Evolutionary conservation across 805 yeast genomes (phyloP).

Genomic region (Lipomyces chichibuensis): DNA sequence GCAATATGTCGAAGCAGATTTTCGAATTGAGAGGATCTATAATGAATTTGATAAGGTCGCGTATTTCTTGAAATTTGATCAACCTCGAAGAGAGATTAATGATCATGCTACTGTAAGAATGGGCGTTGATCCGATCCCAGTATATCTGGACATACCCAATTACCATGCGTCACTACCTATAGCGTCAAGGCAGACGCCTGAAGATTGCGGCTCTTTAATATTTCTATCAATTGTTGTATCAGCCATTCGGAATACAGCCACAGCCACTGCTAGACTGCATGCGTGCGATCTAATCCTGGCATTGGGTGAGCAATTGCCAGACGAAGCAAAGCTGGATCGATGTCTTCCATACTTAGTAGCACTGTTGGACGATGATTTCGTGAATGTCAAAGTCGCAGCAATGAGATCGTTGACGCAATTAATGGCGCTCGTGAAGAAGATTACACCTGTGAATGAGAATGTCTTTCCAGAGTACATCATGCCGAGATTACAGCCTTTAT

Average conservation of each 20-base stretch:
- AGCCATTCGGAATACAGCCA: constrained; percentile 61
- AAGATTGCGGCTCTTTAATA: constrained; percentile 55
- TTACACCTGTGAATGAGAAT: constrained; percentile 74
- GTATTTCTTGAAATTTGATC: constrained; percentile 47
- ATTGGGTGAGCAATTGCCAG: constrained; percentile 73
- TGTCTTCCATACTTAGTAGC: constrained; percentile 77
- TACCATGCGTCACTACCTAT: constrained; percentile 25
- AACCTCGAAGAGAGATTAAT: constrained; percentile 1
- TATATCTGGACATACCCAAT: constrained; percentile 36
- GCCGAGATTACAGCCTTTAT: constrained; percentile 62
- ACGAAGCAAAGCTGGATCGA: constrained; percentile 83
- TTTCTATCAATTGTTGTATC: constrained; percentile 62
- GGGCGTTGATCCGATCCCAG: constrained; percentile 34
- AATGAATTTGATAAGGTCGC: constrained; percentile 59
- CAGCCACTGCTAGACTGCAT: constrained; percentile 61
- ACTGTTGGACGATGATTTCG: constrained; percentile 69
- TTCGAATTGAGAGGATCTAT: constrained; percentile 63
- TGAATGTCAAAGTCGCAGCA: constrained; percentile 68
- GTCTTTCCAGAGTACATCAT: constrained; percentile 80
- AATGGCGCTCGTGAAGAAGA: constrained; percentile 60
- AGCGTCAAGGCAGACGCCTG: constrained; percentile 19
- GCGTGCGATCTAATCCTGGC: constrained; percentile 79
- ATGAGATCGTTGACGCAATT: constrained; percentile 68
- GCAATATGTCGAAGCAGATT: constrained; percentile 52
- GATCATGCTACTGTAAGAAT: background rate